Evolutionary conservation across 306 rosid species (phyloP), one percentile per base, ranked within the genome.

Genomic region (Arachis stenosperma): DNA sequence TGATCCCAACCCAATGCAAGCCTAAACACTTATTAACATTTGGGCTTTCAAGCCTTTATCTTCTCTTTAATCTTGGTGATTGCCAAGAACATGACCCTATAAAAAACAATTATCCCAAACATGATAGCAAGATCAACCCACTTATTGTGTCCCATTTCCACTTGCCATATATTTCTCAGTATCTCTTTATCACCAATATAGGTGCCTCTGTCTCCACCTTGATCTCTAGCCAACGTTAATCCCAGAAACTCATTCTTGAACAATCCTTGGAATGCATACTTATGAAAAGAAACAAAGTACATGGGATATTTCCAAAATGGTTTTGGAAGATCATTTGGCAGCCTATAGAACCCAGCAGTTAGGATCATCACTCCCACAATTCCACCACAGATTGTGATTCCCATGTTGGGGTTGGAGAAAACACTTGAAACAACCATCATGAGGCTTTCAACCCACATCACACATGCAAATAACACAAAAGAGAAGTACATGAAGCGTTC

Each of bases 171-270:
- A 6, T 50, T 67, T 13, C 55, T 82, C 52, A 90, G n/a, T 57
- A 90, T 81, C 5, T 72, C 27, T 2, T 77, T 80, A 3, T 84
- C 92, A 7, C 54, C 41, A 5, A 75, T 2, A 52, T 1, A 10
- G 14, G 53, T 1, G 0, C 41, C 14, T 14, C 64, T 1, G 0
- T 41, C 22, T 14, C 64, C 81, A 5, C 13, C 59, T 46, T 64
- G 53, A 14, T 53, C 30, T 10, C n/a, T 52, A 12, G 17, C 7
- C n/a, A 65, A 66, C 4, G 8, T 22, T 5, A 77, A 39, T 9
- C 84, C 93, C 15, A 56, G 44, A 22, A 79, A 88, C 83, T 88
- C 88, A 41, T 88, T 88, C 84, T 88, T 86, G 52, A 74, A 82
- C 69, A 82, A 30, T 7, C 93, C 90, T 65, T 88, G 88, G 17